Evolutionary conservation across 164 flowering plant genomes (phyloP), one percentile per base, ranked within the genome.

Genomic region (Vitis amurensis): DNA sequence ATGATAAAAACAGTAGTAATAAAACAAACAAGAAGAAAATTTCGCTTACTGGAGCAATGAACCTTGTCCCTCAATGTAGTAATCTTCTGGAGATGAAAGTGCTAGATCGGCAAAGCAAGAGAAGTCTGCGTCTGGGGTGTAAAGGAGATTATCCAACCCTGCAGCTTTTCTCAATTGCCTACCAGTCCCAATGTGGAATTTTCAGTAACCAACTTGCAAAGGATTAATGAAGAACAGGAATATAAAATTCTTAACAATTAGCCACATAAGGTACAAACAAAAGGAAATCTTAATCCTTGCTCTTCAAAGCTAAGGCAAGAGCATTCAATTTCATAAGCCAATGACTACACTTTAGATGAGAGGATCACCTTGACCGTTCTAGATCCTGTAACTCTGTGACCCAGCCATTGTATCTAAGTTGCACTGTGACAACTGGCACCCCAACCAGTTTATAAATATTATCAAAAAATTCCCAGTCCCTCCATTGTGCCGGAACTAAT

Each of bases 61-160:
- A 44, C 99, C 99, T 82, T 93, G 93, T 64, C 99, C 99, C 71
- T 91, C 91, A 52, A 87, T 79, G 81, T 95, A 93, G 80, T 95
- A 95, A 82, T 95, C 98, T 71, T 86, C 99, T 3, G 99, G 99
- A 58, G 99, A 95, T 60, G 94, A 74, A 13, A 95, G 90, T 71
- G 99, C 99, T 52, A 95, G 91, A 81, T 95, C 99, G 1, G 99
- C 97, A 81, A 95, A 95, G 80, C 99, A 93, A 60, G 98, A 93
- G 76, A 95, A 95, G 84, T 95, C 99, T 59, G 98, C 99, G 83
- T 95, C 98, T 53, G 97, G 94, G 47, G 97, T 91, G 67, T 95
- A 95, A 27, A 95, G 92, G 37, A 95, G 98, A 82, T 95, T 93
- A 77, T 93, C 98, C 76, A 95, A 66, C 50, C 99, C 99, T 2